Percentiles rank a stretch among this genome's conserved stretches.
These are phyloP conservation scores for Ziziphus jujuba DNA, from an alignment of 306 rosid species.

Conservation along the genomic window DNA sequence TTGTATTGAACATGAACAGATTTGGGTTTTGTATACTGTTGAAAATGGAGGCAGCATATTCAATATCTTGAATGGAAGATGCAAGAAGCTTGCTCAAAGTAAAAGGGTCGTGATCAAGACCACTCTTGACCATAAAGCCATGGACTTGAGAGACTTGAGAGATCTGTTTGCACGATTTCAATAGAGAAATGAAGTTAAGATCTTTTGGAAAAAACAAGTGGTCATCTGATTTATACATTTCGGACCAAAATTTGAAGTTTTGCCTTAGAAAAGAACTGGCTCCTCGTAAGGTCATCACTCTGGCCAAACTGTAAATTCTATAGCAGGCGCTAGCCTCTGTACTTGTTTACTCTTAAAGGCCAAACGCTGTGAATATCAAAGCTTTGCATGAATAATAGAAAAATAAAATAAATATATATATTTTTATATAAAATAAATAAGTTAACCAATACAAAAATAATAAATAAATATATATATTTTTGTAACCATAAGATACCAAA, in stretches of 20 bases:
- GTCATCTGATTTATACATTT: background rate
- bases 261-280: slow-evolving; percentile 1
- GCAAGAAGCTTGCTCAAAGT: slow-evolving; percentile 63
- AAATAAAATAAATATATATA: too few species aligned
- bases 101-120: slow-evolving; percentile 46
- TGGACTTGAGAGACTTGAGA: slow-evolving; percentile 54
- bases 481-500: too few species aligned
- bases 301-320: background rate
- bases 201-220: background rate
- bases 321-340: too few species aligned
- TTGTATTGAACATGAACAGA: slow-evolving; percentile 68
- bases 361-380: too few species aligned
- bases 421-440: too few species aligned
- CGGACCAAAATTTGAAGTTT: slow-evolving; percentile 10
- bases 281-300: slow-evolving; percentile 3
- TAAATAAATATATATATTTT: too few species aligned
- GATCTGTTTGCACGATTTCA: slow-evolving; percentile 46
- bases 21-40: slow-evolving; percentile 44
- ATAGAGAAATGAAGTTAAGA: slow-evolving; percentile 17
- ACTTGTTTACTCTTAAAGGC: too few species aligned
- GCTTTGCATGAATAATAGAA: too few species aligned
- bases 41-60: slow-evolving; percentile 66
- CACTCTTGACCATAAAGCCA: slow-evolving; percentile 51
- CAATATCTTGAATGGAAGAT: slow-evolving; percentile 44
- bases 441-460: too few species aligned